Evolutionary conservation across 192 early-diverging fungal genomes (phyloP).

Genomic region (Entomortierella lignicola): DNA sequence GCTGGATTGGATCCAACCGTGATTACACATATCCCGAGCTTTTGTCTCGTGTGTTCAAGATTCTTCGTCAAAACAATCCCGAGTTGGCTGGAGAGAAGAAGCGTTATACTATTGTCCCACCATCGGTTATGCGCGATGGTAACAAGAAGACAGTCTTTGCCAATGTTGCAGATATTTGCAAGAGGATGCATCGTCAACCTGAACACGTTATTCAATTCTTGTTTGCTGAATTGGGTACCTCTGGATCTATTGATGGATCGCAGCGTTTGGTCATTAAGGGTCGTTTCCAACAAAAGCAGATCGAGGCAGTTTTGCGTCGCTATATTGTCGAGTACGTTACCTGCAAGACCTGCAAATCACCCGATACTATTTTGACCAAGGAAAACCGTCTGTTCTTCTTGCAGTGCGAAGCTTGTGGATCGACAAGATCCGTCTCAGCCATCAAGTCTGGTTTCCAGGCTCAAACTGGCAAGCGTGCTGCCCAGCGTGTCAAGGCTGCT

Average conservation of each 20-base stretch:
- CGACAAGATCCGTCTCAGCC: constrained; percentile 91
- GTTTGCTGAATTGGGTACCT: constrained; percentile 99
- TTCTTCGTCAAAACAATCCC: constrained; percentile 93
- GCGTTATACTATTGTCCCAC: constrained; percentile 94
- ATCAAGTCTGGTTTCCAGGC: constrained; percentile 99
- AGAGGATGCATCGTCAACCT: constrained; percentile 92
- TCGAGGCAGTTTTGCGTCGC: constrained; percentile 96
- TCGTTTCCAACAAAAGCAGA: constrained; percentile 98
- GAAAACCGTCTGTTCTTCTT: constrained; percentile 97
- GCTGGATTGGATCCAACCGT: constrained; percentile 87
- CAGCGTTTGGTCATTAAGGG: constrained; percentile 97
- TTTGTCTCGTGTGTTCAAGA: constrained; percentile 89
- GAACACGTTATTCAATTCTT: constrained; percentile 99
- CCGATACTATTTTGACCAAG: constrained; percentile 93
- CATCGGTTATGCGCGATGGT: constrained; percentile 90
- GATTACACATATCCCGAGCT: constrained; percentile 84
- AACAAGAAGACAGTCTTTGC: constrained; percentile 97
- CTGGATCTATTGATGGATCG: constrained; percentile 91
- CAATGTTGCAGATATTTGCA: constrained; percentile 95
- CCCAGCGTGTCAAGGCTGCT: constrained; percentile 55
- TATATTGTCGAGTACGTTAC: constrained; percentile 99
- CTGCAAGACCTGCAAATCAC: constrained; percentile 98
- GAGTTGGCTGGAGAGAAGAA: constrained; percentile 93
- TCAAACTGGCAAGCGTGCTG: constrained; percentile 71
- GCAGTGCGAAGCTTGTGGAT: constrained; percentile 97